Conservation (phyloP, 345 rosid genomes). For the Eucalyptus cloeziana region DNA sequence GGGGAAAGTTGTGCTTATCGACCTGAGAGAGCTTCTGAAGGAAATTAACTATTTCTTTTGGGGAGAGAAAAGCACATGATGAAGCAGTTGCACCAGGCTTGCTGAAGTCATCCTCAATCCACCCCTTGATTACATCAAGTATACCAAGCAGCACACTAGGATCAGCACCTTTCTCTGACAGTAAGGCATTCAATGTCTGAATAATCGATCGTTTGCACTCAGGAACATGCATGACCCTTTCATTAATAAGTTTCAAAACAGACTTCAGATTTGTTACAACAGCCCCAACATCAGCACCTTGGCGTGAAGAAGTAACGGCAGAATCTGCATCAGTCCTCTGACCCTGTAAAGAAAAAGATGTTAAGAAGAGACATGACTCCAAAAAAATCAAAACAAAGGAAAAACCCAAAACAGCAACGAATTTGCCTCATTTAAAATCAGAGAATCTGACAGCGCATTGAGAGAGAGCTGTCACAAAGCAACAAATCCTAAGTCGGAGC, state of each 20-base stretch:
- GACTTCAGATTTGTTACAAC: constrained; percentile 73
- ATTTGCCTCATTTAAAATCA: background rate
- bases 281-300: constrained; percentile 75
- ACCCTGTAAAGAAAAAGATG: constrained; percentile 32
- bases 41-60: constrained; percentile 71
- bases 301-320: constrained; percentile 81
- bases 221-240: constrained; percentile 73
- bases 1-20: constrained; percentile 68
- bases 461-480: background rate
- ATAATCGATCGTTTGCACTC: constrained; percentile 82
- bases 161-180: constrained; percentile 91
- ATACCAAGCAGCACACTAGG: constrained; percentile 87
- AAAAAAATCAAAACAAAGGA: background rate
- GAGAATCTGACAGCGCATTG: background rate
- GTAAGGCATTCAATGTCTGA: constrained; percentile 68
- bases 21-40: constrained; percentile 87
- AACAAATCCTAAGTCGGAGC: background rate
- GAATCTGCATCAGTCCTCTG: constrained; percentile 85
- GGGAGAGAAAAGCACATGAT: constrained; percentile 47
- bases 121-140: constrained; percentile 77
- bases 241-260: constrained; percentile 72
- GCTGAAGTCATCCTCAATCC: constrained; percentile 78
- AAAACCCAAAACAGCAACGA: background rate
- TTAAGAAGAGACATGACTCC: background rate
- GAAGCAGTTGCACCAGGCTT: constrained; percentile 44